These are phyloP conservation scores for Elongisporangium anandrum DNA, from an alignment of 352 stramenopile genomes.

Conservation along the genomic window DNA sequence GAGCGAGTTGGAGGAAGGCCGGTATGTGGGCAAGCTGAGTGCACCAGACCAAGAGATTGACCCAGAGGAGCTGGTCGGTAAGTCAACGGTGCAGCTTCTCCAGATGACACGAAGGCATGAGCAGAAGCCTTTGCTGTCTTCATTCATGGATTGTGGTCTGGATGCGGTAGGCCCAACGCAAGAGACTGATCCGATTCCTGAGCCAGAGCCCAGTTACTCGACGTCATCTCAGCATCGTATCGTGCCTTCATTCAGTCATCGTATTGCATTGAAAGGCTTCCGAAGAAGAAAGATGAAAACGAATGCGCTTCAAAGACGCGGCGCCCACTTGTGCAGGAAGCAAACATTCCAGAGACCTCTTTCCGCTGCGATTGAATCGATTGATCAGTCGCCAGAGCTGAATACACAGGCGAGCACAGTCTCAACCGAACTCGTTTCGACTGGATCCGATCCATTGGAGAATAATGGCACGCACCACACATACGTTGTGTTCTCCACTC, in stretches of 20 bases:
- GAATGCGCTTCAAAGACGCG: not conserved
- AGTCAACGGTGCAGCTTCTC: constrained; percentile 26
- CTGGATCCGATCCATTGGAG: not conserved
- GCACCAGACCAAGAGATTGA: constrained; percentile 12
- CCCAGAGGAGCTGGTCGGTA: constrained; percentile 28
- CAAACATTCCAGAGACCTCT: not conserved
- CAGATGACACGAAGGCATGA: constrained; percentile 22
- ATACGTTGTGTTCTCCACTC: constrained; percentile 6
- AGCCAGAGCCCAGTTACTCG: not conserved
- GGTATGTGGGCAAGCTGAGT: constrained; percentile 13
- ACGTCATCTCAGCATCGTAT: not conserved
- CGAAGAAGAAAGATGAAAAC: not conserved
- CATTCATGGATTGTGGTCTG: not conserved
- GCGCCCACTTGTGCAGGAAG: not conserved
- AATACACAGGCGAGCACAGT: too few relatives aligned
- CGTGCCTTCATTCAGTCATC: not conserved
- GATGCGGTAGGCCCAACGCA: not conserved
- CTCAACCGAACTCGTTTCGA: too few relatives aligned
- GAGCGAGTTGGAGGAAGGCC: constrained; percentile 45
- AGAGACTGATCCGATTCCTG: constrained; percentile 7
- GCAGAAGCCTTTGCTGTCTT: not conserved
- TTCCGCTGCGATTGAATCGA: not conserved
- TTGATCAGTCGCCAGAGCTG: not conserved
- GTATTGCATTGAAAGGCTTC: not conserved
- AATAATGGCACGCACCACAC: too few relatives aligned